Evolutionary conservation across 2,329 filamentous ascomycete species (phyloP), one percentile per base, ranked within the genome.

Genomic region (Penicillium polonicum): DNA sequence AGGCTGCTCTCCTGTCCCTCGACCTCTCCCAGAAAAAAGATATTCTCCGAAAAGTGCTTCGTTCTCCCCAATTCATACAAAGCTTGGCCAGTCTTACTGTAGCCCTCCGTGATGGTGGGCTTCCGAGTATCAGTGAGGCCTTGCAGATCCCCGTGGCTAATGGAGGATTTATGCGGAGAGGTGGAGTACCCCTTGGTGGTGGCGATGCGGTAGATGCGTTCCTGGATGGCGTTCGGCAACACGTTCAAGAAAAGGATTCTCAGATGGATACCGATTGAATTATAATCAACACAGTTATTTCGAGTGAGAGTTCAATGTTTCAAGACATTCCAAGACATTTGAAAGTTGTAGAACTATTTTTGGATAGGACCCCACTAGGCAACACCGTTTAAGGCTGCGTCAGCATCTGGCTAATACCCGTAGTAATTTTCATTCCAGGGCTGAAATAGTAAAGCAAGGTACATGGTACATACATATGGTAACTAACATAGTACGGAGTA

Each of bases 141-240:
- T 79, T 99, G 39, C 85, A 87, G 7, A 84, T 97, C 58, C 85
- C 86, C 65, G 85, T 99, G 21, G 84, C 88, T 69, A 91, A 96
- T 71, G 89, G 89, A n/a, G 93, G 93, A 4, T 89, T 90, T 62
- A 83, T 96, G 69, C 83, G 83, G 60, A 87, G 89, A 55, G 88
- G 90, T 6, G 88, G 85, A 50, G 87, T 97, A 79, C 92, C 93
- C 2, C 76, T 97, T 45, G 93, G 92, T 43, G 92, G 92, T 52
- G 90, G 89, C 6, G 88, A 94, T 67, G 93, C 93, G 13, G 87
- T 99, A 2, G 88, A 95, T 78, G 90, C 90, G 4, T 99, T 99
- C 75, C 83, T 99, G 23, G 85, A 95, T 55, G 94, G 93, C 3
- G 87, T 97, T 48, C 94, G 89, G 82, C 88, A 85, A 77, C 87